A percentile compares a stretch with the other conserved stretches of the same genome.
These are phyloP conservation scores for Talaromyces verruculosus DNA, from an alignment of 2,329 filamentous ascomycete genomes.

Conservation along the genomic window DNA sequence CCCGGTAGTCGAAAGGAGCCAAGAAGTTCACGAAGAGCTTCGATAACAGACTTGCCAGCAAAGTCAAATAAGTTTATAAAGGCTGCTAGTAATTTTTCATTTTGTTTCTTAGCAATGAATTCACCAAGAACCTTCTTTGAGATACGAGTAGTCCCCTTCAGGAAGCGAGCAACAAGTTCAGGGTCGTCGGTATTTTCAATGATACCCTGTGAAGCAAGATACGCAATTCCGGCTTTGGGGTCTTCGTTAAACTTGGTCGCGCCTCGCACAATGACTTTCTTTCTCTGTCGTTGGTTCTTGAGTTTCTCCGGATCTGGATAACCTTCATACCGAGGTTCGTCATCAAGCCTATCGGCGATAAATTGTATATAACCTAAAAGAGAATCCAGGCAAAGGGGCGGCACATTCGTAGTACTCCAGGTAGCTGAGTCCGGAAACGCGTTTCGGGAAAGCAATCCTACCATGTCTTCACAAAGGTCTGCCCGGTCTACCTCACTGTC, in stretches of 20 bases:
- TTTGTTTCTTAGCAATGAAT: constrained; percentile 86
- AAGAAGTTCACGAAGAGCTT: constrained; percentile 81
- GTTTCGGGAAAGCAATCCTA: constrained; percentile 87
- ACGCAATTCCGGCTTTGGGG: constrained; percentile 84
- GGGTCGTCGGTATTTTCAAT: constrained; percentile 75
- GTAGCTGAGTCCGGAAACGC: constrained; percentile 95
- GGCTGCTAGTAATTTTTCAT: constrained; percentile 78
- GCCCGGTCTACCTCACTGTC: constrained; percentile 90
- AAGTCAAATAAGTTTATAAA: constrained; percentile 92
- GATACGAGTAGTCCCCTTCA: constrained; percentile 81
- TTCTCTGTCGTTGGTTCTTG: constrained; percentile 71
- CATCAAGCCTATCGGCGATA: constrained; percentile 79
- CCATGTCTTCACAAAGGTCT: constrained; percentile 92
- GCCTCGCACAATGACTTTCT: constrained; percentile 85
- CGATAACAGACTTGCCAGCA: constrained; percentile 78
- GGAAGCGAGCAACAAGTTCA: constrained; percentile 75
- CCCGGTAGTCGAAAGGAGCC: constrained; percentile 92
- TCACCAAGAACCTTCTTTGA: constrained; percentile 91
- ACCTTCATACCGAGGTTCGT: constrained; percentile 63
- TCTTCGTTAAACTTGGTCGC: constrained; percentile 92
- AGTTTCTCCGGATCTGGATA: constrained; percentile 66
- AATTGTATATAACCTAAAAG: constrained; percentile 88
- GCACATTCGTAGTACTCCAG: constrained; percentile 98
- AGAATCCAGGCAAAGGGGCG: constrained; percentile 89
- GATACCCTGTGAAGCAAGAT: constrained; percentile 79